Evolutionary conservation across 2,329 filamentous ascomycete species (phyloP).

Genomic region (Myrmaecium sp.): DNA sequence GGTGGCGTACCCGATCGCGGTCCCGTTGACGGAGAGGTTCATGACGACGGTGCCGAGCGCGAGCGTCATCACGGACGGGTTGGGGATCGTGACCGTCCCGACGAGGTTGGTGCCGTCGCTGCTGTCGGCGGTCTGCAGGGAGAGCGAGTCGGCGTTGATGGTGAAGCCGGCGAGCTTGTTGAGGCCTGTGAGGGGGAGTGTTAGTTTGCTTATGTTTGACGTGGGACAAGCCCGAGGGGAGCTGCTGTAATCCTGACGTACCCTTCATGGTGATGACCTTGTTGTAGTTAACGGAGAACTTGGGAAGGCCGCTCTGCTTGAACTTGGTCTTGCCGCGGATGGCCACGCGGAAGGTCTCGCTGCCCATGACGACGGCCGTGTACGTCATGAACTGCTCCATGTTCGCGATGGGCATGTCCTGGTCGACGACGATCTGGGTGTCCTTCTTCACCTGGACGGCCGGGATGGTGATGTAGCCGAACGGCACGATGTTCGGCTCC

Average conservation of each 20-base stretch:
- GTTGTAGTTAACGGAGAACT: constrained; percentile 36
- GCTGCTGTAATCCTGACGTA: constrained; percentile 11
- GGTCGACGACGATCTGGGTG: constrained; percentile 24
- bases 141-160: constrained; percentile 24
- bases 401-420: constrained; percentile 27
- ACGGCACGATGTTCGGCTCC: constrained; percentile 16
- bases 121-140: constrained; percentile 13
- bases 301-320: constrained; percentile 33
- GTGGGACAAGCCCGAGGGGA: background rate
- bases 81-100: constrained; percentile 43
- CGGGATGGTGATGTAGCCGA: constrained; percentile 31
- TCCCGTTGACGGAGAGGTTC: constrained; percentile 36
- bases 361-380: constrained; percentile 29
- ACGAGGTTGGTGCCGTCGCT: constrained; percentile 42
- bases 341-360: constrained; percentile 31
- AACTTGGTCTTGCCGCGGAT: constrained; percentile 36
- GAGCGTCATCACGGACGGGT: constrained; percentile 45
- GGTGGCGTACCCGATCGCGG: constrained; percentile 36
- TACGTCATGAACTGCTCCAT: constrained; percentile 32
- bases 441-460: constrained; percentile 21
- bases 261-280: constrained; percentile 41
- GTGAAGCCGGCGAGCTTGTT: constrained; percentile 38
- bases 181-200: constrained; percentile 25
- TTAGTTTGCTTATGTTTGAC: constrained; percentile 1
- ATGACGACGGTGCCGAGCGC: constrained; percentile 51